phyloP scores from a whole-genome alignment of 176 grass and related monocot genomes.

The Triticum turgidum region DNA sequence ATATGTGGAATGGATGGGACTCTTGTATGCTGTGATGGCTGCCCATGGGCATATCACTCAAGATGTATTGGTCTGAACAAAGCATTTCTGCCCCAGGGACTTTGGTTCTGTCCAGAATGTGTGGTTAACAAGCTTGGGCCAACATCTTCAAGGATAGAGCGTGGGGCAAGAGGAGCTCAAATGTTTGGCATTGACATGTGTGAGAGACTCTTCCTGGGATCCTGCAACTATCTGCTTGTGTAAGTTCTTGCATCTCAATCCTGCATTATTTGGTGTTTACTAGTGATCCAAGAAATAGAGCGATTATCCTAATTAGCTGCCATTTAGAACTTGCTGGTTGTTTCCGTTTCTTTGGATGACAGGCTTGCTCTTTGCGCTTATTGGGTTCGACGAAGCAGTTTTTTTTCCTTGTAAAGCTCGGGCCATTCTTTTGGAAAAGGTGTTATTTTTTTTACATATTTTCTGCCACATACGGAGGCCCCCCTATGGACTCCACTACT shows the following conservation, averaged over 20 bases:
- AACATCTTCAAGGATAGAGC: constrained; percentile 67
- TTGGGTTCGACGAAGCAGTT: no score
- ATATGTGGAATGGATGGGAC: constrained; percentile 98
- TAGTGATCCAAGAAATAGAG: background rate
- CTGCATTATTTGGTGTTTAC: constrained; percentile 1
- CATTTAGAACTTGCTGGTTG: no score
- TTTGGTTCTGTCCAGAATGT: constrained; percentile 97
- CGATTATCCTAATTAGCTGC: no score
- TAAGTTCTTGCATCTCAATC: constrained; percentile 53
- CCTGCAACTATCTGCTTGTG: constrained; percentile 97
- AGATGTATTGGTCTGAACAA: constrained; percentile 95
- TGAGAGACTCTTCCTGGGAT: constrained; percentile 72
- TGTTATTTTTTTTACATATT: no score
- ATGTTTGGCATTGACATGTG: constrained; percentile 70
- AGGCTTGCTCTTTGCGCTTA: no score
- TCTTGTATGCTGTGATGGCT: constrained; percentile 94
- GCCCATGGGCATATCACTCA: constrained; percentile 94
- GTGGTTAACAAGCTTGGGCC: constrained; percentile 70
- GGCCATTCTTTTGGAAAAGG: no score
- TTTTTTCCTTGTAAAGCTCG: no score
- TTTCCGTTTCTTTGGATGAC: no score
- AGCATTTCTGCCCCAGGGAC: constrained; percentile 66
- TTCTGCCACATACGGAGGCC: no score
- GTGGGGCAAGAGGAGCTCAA: constrained; percentile 77
- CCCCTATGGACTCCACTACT: no score